These are phyloP conservation scores for Tylopilus sp. DNA, from an alignment of 1,284 basidiomycete genomes.

Conservation along the genomic window DNA sequence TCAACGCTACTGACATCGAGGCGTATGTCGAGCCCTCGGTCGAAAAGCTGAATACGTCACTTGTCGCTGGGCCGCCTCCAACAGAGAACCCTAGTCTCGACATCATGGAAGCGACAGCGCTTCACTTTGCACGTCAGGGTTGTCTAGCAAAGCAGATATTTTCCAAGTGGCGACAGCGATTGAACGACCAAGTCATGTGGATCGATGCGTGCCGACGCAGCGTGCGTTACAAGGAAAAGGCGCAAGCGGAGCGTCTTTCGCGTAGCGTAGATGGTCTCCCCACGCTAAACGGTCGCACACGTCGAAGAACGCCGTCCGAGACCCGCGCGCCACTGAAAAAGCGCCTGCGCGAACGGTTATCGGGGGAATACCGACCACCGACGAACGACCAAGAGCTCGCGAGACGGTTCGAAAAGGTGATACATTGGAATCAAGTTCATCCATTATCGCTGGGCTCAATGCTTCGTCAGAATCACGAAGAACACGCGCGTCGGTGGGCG, in stretches of 20 bases:
- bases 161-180: slow-evolving; percentile 36
- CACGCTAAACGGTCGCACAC: not conserved
- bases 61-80: not conserved
- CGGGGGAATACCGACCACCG: slow-evolving; percentile 45
- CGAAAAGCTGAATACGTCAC: slow-evolving; percentile 9
- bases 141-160: slow-evolving; percentile 32
- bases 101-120: slow-evolving; percentile 33
- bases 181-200: slow-evolving; percentile 47
- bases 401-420: slow-evolving; percentile 61
- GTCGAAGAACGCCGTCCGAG: slow-evolving; percentile 16
- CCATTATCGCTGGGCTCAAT: slow-evolving; percentile 5
- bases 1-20: slow-evolving; percentile 13
- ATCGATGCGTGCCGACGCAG: slow-evolving; percentile 55
- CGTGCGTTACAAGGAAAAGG: slow-evolving; percentile 53
- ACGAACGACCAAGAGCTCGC: slow-evolving; percentile 62
- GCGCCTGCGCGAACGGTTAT: slow-evolving; percentile 45
- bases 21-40: not conserved
- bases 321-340: slow-evolving; percentile 41
- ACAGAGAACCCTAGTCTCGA: slow-evolving; percentile 18
- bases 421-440: slow-evolving; percentile 15
- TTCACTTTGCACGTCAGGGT: slow-evolving; percentile 37
- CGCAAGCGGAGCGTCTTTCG: slow-evolving; percentile 39
- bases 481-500: slow-evolving; percentile 65
- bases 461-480: slow-evolving; percentile 55
- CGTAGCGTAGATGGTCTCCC: slow-evolving; percentile 20